Base-by-base conservation (phyloP, 106 monocot species). In the Platanthera guangdongensis region DNA sequence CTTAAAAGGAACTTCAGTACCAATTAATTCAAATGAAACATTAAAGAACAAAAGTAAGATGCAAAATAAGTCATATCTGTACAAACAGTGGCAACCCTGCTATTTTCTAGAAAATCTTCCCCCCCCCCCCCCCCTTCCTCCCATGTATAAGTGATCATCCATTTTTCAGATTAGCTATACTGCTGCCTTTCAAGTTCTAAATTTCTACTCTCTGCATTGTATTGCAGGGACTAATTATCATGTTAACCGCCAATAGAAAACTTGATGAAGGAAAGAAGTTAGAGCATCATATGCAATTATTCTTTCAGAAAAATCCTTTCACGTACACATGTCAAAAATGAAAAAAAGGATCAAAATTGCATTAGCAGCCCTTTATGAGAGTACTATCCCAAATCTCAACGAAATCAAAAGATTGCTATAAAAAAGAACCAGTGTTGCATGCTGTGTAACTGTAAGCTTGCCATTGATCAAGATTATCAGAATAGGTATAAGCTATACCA, bases 311-410 rank as follows among this genome's bases (percentile, higher is more conserved):
- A 2, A 8, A 21, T 11, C 28, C 8, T 8, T 47, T 47, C 47
- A 47, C 45, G 47, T 39, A 65, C 22, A 21, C 28, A 65, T 1
- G 30, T 28, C 47, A 14, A 21, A 65, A 57, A 57, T 57, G n/a
- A 64, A 64, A 64, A 15, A 25, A 69, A 16, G 0, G 47, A 47
- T 46, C 9, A 69, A 69, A 4, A 0, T 15, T 47, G 13, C 46
- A 69, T 15, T 69, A 69, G 69, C 10, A 67, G 32, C 67, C 25
- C 15, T 15, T 69, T 46, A 69, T 47, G 69, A 69, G 15, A 69
- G 46, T 46, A 69, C 4, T 47, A 39, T 39, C 39, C 39, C 39
- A 39, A 39, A 39, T 39, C 39, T 39, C 39, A 39, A 39, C 39
- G 3, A 39, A 39, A 39, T 39, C 39, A 39, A 39, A 2, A 39